A percentile compares a stretch with the other conserved stretches of the same genome.
phyloP scores from a whole-genome alignment of 805 yeast species.

The Metschnikowia cubensis region DNA sequence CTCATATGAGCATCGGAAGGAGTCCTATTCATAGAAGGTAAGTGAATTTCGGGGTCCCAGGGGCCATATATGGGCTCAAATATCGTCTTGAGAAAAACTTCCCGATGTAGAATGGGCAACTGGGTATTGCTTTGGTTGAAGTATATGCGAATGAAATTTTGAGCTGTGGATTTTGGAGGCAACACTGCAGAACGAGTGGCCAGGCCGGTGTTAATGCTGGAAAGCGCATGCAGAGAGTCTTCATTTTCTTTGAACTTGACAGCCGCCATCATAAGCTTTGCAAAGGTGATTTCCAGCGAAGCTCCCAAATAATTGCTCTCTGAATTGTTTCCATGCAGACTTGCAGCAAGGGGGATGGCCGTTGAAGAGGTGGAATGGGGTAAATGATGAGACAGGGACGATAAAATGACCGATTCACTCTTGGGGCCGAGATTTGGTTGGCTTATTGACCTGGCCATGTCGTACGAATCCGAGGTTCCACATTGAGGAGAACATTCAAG shows the following conservation, averaged over 20 bases:
- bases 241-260: constrained; percentile 46
- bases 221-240: constrained; percentile 10
- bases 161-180: constrained; percentile 71
- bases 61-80: constrained; percentile 81
- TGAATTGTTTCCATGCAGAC: neutral
- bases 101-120: constrained; percentile 79
- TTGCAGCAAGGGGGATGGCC: constrained; percentile 1
- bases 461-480: neutral
- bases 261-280: constrained; percentile 73
- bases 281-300: constrained; percentile 42
- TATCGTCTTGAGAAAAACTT: constrained; percentile 59
- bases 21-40: constrained; percentile 56
- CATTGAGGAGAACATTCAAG: neutral
- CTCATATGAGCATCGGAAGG: constrained; percentile 9
- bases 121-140: constrained; percentile 83
- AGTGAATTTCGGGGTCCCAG: constrained; percentile 46
- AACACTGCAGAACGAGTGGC: constrained; percentile 44
- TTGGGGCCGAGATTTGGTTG: neutral
- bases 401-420: neutral
- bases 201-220: constrained; percentile 12
- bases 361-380: neutral
- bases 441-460: neutral
- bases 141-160: constrained; percentile 56
- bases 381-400: neutral
- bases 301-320: constrained; percentile 15